A percentile compares a stretch with the other conserved stretches of the same genome.
Evolutionary conservation across 257 asterid species (phyloP).

Genomic region (Nicotiana noctiflora): DNA sequence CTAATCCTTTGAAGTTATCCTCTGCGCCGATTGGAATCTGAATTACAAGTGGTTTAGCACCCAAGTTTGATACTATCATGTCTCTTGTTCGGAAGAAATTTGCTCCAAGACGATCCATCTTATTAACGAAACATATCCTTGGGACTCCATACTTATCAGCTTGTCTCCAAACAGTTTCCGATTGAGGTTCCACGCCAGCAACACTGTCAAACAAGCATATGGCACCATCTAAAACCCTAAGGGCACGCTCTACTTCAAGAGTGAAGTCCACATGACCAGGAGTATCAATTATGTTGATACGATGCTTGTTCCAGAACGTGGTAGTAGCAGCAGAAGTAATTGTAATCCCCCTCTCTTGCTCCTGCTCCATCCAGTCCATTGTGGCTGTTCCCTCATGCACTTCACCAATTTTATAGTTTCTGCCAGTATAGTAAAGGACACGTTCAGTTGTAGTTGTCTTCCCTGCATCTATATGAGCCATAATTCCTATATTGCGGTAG

Average conservation of each 20-base stretch:
- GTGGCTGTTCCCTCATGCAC: constrained; percentile 99
- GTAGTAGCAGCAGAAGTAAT: constrained; percentile 98
- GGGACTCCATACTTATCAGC: constrained; percentile 98
- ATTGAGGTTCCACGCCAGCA: constrained; percentile 98
- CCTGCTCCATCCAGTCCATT: constrained; percentile 99
- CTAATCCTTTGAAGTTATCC: constrained; percentile 72
- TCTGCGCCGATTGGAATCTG: constrained; percentile 87
- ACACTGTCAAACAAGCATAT: constrained; percentile 95
- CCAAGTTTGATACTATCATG: constrained; percentile 82
- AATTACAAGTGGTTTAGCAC: constrained; percentile 86
- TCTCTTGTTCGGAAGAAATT: constrained; percentile 88
- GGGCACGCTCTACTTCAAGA: constrained; percentile 96
- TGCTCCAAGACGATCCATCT: constrained; percentile 98
- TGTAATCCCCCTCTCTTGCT: constrained; percentile 94
- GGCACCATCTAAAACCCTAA: constrained; percentile 89
- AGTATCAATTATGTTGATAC: constrained; percentile 94
- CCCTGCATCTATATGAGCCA: constrained; percentile 99
- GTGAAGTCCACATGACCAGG: constrained; percentile 99
- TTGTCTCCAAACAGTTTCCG: constrained; percentile 99
- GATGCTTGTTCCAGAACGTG: constrained; percentile 85
- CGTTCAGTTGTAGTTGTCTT: constrained; percentile 93
- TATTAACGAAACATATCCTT: constrained; percentile 91
- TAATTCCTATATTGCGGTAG: constrained; percentile 92
- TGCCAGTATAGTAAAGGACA: constrained; percentile 78
- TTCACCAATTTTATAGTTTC: constrained; percentile 94